Conservation (phyloP, 768 basidiomycete genomes). For the Cytidiella melzeri region DNA sequence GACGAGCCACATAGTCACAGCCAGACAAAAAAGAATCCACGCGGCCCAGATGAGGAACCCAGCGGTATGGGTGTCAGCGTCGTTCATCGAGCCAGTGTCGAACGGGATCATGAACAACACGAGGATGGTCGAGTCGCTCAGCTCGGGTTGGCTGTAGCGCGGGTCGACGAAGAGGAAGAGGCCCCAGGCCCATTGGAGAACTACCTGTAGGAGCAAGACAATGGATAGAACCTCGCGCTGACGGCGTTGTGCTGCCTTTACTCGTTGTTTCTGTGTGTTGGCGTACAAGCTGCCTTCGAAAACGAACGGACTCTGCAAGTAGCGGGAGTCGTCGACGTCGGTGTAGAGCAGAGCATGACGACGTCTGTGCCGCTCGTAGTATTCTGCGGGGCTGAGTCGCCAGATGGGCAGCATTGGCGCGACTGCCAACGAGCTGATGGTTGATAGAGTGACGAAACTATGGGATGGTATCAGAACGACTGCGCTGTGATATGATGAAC, state of each 20-base stretch:
- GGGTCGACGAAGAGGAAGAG: slow-evolving; percentile 21
- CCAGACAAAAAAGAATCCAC: slow-evolving; percentile 23
- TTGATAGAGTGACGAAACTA: slow-evolving; percentile 21
- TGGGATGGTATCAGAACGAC: background rate
- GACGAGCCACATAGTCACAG: slow-evolving; percentile 17
- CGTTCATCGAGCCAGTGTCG: slow-evolving; percentile 9
- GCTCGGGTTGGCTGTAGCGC: slow-evolving; percentile 17
- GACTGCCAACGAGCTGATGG: slow-evolving; percentile 22
- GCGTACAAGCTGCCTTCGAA: slow-evolving; percentile 1
- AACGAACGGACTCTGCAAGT: background rate
- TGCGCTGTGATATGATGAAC: background rate
- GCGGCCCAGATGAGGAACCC: slow-evolving; percentile 20
- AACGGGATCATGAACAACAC: slow-evolving; percentile 17
- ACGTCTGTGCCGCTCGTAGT: slow-evolving; percentile 12
- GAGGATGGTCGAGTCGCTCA: slow-evolving; percentile 17
- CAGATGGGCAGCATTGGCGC: slow-evolving; percentile 23
- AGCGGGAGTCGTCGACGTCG: slow-evolving; percentile 3
- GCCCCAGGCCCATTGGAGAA: slow-evolving; percentile 24
- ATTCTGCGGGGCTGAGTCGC: slow-evolving; percentile 16
- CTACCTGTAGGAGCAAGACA: slow-evolving; percentile 22
- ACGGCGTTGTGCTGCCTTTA: slow-evolving; percentile 15
- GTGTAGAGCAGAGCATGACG: slow-evolving; percentile 9
- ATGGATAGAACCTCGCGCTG: slow-evolving; percentile 19
- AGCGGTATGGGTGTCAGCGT: slow-evolving; percentile 2
- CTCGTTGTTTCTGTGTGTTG: slow-evolving; percentile 8